These are phyloP conservation scores for Leishmania turanica DNA, from an alignment of 208 protist species.

Conservation along the genomic window DNA sequence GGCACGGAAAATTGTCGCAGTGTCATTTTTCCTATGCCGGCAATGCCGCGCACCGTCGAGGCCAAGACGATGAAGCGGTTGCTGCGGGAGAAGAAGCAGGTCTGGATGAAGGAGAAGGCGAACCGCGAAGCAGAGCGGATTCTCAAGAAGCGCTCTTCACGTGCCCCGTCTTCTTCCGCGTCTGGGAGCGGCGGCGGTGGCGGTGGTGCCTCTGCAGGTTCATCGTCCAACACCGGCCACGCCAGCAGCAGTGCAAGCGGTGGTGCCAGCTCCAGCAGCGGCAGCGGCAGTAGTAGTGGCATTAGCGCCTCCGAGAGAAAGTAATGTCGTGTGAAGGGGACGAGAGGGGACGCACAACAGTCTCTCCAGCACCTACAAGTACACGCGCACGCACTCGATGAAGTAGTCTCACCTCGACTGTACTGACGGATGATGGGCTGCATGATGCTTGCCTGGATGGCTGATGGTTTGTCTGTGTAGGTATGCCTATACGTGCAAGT, in stretches of 20 bases:
- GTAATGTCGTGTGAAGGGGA: neutral
- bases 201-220: constrained; percentile 6
- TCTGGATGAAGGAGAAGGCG: constrained; percentile 80
- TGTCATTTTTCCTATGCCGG: constrained; percentile 76
- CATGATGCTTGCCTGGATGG: neutral
- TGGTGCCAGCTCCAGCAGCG: constrained; percentile 2
- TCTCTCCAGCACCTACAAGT: neutral
- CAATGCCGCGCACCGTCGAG: constrained; percentile 71
- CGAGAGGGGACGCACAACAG: neutral
- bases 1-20: constrained; percentile 82
- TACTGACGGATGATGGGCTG: neutral
- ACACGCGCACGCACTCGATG: constrained; percentile 1
- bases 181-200: constrained; percentile 1
- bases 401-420: neutral
- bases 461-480: neutral
- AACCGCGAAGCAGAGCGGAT: constrained; percentile 74
- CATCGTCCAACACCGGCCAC: constrained; percentile 15
- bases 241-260: constrained; percentile 9
- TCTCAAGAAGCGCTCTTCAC: constrained; percentile 62
- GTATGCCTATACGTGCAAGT: neutral
- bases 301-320: constrained; percentile 5
- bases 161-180: neutral
- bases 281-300: neutral
- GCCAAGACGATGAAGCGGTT: constrained; percentile 56
- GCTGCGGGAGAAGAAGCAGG: constrained; percentile 73